Percentiles rank a stretch among this genome's conserved stretches.
These are phyloP conservation scores for Monosporascus sp. DNA, from an alignment of 2,329 filamentous ascomycete species.

Conservation along the genomic window DNA sequence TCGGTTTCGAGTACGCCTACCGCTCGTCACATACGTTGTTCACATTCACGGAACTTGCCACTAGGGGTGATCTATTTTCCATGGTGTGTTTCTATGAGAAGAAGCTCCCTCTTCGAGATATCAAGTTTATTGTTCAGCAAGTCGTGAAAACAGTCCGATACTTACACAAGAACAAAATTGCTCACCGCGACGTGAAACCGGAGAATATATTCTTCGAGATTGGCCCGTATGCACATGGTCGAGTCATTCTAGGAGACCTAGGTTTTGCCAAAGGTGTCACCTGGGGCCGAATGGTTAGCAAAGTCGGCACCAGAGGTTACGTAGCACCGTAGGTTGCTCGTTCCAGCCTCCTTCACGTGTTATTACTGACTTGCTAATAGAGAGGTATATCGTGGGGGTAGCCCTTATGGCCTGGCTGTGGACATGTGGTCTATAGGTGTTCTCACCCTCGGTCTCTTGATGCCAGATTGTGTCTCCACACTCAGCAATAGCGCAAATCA, in stretches of 20 bases:
- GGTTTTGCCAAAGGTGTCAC: constrained; percentile 40
- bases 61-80: constrained; percentile 49
- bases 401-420: constrained; percentile 30
- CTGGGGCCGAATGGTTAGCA: constrained; percentile 36
- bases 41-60: constrained; percentile 52
- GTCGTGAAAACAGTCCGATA: constrained; percentile 40
- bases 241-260: constrained; percentile 48
- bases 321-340: constrained; percentile 42
- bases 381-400: constrained; percentile 27
- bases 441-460: constrained; percentile 30
- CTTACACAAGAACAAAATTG: constrained; percentile 43
- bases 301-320: constrained; percentile 41
- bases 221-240: constrained; percentile 36
- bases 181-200: constrained; percentile 49
- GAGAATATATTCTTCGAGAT: constrained; percentile 43
- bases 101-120: constrained; percentile 33
- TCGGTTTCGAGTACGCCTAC: constrained; percentile 46
- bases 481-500: constrained; percentile 21
- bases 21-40: constrained; percentile 44
- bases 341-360: neutral
- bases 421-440: constrained; percentile 51
- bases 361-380: constrained; percentile 22
- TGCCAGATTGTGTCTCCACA: constrained; percentile 3
- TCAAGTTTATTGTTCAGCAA: constrained; percentile 41
- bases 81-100: constrained; percentile 31